Conservation (phyloP, 176 grass and related monocot species). For the Oryza australiensis region DNA sequence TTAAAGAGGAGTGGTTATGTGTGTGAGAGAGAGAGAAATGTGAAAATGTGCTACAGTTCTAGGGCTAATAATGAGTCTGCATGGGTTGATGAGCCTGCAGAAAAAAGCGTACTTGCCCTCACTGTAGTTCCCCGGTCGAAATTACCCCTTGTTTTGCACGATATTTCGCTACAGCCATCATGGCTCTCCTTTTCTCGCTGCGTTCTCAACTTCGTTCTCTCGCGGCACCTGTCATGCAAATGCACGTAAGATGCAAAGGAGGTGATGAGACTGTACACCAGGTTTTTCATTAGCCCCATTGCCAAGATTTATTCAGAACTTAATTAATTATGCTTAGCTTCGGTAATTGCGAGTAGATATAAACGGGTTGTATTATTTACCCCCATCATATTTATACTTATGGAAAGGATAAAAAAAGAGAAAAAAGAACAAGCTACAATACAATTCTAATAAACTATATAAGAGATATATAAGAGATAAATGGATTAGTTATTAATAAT, state of each 20-base stretch:
- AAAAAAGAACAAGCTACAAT: too few species aligned
- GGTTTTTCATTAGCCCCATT: too few species aligned
- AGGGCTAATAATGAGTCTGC: not conserved
- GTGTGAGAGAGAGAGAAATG: not conserved
- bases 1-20: not conserved
- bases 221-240: not conserved
- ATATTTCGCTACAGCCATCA: not conserved
- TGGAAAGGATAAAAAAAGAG: too few species aligned
- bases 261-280: not conserved
- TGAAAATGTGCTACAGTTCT: not conserved
- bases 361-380: too few species aligned
- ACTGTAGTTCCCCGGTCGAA: not conserved
- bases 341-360: too few species aligned
- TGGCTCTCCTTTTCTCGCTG: not conserved
- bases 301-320: too few species aligned
- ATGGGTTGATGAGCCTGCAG: slow-evolving; percentile 4
- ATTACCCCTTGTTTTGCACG: not conserved
- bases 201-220: not conserved
- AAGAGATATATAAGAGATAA: too few species aligned
- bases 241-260: not conserved
- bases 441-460: too few species aligned
- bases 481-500: too few species aligned
- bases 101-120: not conserved
- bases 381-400: too few species aligned
- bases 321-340: too few species aligned